phyloP scores from a whole-genome alignment of 176 grass and related monocot species.

The Aegilops sharonensis region DNA sequence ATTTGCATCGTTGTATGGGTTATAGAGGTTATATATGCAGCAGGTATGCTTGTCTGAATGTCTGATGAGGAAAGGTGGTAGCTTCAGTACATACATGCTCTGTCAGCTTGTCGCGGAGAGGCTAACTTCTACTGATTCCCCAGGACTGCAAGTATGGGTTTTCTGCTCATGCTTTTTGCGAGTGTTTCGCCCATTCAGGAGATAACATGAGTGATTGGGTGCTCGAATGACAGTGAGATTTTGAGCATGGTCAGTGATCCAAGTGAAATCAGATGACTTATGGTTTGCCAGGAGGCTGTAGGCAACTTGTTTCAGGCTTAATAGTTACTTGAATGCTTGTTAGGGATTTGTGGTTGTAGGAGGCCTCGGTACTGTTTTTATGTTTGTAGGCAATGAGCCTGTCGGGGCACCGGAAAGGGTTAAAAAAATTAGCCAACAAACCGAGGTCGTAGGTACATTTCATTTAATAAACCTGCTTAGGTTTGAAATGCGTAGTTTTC shows the following conservation, averaged over 20 bases:
- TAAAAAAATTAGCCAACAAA: not conserved
- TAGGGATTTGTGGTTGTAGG: not conserved
- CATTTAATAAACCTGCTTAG: conserved; percentile 4
- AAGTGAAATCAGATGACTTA: conserved; percentile 15
- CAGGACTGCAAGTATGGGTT: not conserved
- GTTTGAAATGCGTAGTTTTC: not conserved
- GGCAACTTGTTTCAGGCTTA: not conserved
- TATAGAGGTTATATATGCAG: not conserved
- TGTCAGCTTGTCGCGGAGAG: not conserved
- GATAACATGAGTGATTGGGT: not conserved
- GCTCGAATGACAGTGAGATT: not conserved
- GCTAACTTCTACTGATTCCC: not conserved
- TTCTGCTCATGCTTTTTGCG: not conserved
- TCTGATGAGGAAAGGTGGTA: not conserved
- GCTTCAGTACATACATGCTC: not conserved
- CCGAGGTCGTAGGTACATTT: not conserved
- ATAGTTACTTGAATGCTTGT: not conserved
- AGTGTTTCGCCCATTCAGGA: conserved; percentile 7
- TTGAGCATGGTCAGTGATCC: not conserved
- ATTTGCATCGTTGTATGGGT: not conserved
- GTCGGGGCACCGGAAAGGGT: not conserved
- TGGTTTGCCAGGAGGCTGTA: not conserved
- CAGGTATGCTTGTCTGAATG: not conserved
- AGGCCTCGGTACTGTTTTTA: not conserved
- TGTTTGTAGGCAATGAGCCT: not conserved